Evolutionary conservation across 2,329 filamentous ascomycete genomes (phyloP).

Genomic region (Balansia obtecta): DNA sequence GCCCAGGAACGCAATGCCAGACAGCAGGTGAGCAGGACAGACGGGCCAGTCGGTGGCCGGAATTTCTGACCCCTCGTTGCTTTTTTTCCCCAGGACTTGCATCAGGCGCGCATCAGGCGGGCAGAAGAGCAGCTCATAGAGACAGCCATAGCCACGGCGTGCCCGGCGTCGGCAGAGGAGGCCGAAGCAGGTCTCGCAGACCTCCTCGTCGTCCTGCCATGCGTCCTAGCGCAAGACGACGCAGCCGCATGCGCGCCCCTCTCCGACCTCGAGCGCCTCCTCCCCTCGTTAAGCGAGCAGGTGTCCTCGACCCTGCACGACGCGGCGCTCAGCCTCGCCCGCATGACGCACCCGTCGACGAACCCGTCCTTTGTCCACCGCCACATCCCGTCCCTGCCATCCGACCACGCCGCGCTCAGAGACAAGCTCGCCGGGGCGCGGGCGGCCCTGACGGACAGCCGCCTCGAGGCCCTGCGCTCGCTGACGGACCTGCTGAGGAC

Average conservation of each 20-base stretch:
- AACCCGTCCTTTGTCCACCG: constrained; percentile 48
- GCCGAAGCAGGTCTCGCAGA: constrained; percentile 34
- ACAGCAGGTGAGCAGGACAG: constrained; percentile 28
- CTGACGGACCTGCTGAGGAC: constrained; percentile 27
- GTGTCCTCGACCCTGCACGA: constrained; percentile 37
- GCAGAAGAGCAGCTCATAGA: constrained; percentile 39
- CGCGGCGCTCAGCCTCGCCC: constrained; percentile 34
- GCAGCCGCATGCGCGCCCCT: constrained; percentile 34
- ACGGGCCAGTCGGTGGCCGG: too few relatives aligned
- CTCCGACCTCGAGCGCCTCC: constrained; percentile 30
- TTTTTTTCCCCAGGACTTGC: constrained; percentile 30
- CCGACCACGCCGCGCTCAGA: constrained; percentile 25
- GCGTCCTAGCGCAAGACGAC: constrained; percentile 29
- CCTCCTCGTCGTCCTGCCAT: constrained; percentile 41
- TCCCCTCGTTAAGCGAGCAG: constrained; percentile 34
- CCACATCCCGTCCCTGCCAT: constrained; percentile 35
- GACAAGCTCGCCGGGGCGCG: constrained; percentile 18
- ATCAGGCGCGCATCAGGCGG: constrained; percentile 31
- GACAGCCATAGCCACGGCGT: constrained; percentile 35
- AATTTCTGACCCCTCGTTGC: neutral
- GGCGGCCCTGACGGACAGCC: constrained; percentile 22
- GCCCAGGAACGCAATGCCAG: constrained; percentile 37
- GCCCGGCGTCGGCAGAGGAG: constrained; percentile 4
- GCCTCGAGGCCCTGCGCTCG: constrained; percentile 25
- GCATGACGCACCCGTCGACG: constrained; percentile 34